These are phyloP conservation scores for Calvatia gigantea DNA, from an alignment of 768 basidiomycete species.

Conservation along the genomic window DNA sequence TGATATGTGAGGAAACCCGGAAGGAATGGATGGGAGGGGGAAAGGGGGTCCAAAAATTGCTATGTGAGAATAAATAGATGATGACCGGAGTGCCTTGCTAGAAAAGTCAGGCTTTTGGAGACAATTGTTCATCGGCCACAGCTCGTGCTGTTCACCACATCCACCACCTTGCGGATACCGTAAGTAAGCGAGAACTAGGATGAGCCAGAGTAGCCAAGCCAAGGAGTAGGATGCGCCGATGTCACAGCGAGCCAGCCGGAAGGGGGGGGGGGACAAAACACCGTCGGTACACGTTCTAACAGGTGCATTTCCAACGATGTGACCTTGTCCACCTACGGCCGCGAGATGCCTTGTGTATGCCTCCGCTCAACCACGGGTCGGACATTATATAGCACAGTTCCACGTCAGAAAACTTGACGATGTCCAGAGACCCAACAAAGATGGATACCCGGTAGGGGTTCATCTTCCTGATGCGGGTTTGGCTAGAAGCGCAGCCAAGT, in stretches of 20 bases:
- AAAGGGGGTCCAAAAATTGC: background rate
- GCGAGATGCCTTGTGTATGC: background rate
- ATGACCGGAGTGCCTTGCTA: background rate
- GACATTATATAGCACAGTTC: background rate
- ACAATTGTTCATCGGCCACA: background rate
- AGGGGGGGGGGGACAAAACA: too few relatives aligned
- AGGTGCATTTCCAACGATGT: too few relatives aligned
- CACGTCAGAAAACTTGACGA: background rate
- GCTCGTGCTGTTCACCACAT: background rate
- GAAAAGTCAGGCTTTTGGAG: slow-evolving; percentile 1
- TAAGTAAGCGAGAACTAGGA: background rate
- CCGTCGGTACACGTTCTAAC: too few relatives aligned
- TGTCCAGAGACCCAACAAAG: background rate
- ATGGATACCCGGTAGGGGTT: background rate
- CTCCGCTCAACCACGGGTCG: background rate
- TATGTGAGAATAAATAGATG: background rate
- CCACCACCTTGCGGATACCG: background rate
- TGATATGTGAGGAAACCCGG: background rate
- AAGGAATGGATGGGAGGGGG: background rate
- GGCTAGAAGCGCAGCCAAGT: slow-evolving; percentile 67
- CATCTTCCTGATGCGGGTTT: slow-evolving; percentile 21
- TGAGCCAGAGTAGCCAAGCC: background rate
- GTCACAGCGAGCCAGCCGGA: background rate
- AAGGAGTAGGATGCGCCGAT: background rate
- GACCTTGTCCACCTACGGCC: too few relatives aligned